Percentiles rank a stretch among this genome's conserved stretches.
Conservation (phyloP, 2,329 filamentous ascomycete species). For the Ophiocordyceps camponoti-floridani region DNA sequence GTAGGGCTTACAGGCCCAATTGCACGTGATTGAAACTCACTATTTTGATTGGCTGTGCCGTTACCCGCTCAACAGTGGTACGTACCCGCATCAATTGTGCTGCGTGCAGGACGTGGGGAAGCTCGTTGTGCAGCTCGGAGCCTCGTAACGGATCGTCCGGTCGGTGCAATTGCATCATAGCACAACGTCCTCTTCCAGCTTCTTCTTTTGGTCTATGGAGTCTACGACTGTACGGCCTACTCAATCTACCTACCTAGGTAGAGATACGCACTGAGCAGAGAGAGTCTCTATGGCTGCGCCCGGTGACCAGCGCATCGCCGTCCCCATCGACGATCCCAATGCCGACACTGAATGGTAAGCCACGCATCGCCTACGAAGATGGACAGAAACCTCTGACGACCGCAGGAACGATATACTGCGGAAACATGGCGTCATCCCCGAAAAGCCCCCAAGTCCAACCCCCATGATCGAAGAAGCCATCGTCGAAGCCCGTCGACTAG, state of each 20-base stretch:
- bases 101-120: not conserved
- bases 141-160: not conserved
- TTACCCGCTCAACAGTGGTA: constrained; percentile 1
- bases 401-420: constrained; percentile 92
- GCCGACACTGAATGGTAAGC: constrained; percentile 90
- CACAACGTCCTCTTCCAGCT: no score
- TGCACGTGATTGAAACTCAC: constrained; percentile 15
- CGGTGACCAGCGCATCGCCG: constrained; percentile 46
- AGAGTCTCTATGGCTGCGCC: constrained; percentile 37
- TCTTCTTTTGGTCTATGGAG: no score
- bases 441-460: constrained; percentile 89
- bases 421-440: constrained; percentile 92
- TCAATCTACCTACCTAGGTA: no score
- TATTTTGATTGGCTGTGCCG: constrained; percentile 5
- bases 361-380: constrained; percentile 6
- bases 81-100: constrained; percentile 3
- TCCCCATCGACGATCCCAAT: constrained; percentile 87
- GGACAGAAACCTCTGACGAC: constrained; percentile 7
- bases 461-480: constrained; percentile 93
- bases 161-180: no score
- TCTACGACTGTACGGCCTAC: no score
- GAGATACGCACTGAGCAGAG: not conserved
- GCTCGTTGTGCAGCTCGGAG: constrained; percentile 2
- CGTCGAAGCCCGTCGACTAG: constrained; percentile 61
- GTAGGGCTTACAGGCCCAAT: constrained; percentile 19